Evolutionary conservation across 495 filamentous ascomycete species (phyloP), one percentile per base, ranked within the genome.

Genomic region (Podospora fimiseda): DNA sequence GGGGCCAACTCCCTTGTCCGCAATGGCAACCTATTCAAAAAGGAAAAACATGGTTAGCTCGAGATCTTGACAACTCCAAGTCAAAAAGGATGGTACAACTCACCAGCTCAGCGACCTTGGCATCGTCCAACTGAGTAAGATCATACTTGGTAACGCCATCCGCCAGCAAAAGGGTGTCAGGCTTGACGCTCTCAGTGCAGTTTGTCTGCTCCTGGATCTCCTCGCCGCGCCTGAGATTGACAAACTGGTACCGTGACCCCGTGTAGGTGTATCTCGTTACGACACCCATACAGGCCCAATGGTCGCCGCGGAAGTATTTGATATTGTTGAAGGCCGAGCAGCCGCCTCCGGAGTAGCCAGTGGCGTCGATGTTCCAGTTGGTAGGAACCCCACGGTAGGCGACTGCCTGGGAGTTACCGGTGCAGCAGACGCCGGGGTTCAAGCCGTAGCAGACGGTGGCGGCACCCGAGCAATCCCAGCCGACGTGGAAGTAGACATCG

Each of bases 81-180:
- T 5, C 27, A 33, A 27, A 41, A 42, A 15, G 6, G 13, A 51
- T 22, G 7, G 27, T 7, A 9, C 14, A n/a, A 51, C 48, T 42
- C 15, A 51, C 48, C 48, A 51, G 38, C 16, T 42, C 38, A 0
- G 21, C 48, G 24, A 51, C 37, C 38, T 51, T 51, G 22, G 16
- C 48, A 42, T 51, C 48, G 37, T 51, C 48, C 48, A 51, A 51
- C 19, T 37, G 36, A 15, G 36, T 20, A 51, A 51, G 40, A n/a
- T 51, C 48, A 51, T 51, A 51, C 38, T 51, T 42, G 11, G 48
- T 51, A 9, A 43, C 38, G 14, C 48, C 48, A 51, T 51, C 48
- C 48, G 30, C 48, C 18, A 51, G 38, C 33, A 51, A 16, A 18
- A 51, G 38, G 20, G 48, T 51, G 16, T 51, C 48, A 11, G 48